These are phyloP conservation scores for Penicillium sp. DNA, from an alignment of 2,329 filamentous ascomycete species.

Conservation along the genomic window DNA sequence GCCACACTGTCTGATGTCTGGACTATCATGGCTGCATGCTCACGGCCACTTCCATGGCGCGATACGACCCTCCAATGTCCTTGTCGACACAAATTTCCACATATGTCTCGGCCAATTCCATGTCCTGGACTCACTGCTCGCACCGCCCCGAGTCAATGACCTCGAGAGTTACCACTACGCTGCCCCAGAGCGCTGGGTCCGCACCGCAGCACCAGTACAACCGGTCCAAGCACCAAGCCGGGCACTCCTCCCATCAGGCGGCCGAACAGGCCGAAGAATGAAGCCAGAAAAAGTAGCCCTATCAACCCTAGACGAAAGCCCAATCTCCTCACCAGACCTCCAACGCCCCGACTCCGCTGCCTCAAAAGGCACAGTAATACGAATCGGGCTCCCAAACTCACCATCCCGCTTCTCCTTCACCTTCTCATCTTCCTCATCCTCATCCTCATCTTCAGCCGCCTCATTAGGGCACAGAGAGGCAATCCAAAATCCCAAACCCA, in stretches of 20 bases:
- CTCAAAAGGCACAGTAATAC: slow-evolving; percentile 38
- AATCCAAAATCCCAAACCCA: slow-evolving; percentile 1
- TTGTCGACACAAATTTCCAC: slow-evolving; percentile 56
- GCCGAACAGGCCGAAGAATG: slow-evolving; percentile 39
- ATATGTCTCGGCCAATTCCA: slow-evolving; percentile 62
- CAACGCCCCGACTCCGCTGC: slow-evolving; percentile 32
- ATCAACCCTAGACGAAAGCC: slow-evolving; percentile 24
- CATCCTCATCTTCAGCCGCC: slow-evolving; percentile 19
- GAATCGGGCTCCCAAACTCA: slow-evolving; percentile 31
- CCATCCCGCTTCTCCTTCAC: slow-evolving; percentile 33
- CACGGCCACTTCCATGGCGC: slow-evolving; percentile 57
- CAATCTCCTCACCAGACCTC: slow-evolving; percentile 20
- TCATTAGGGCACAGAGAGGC: slow-evolving; percentile 3
- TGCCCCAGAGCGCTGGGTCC: slow-evolving; percentile 56
- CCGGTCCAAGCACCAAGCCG: slow-evolving; percentile 28
- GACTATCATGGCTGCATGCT: slow-evolving; percentile 58
- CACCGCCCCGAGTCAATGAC: slow-evolving; percentile 54
- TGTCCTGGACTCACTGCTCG: slow-evolving; percentile 55
- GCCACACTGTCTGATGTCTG: slow-evolving; percentile 55
- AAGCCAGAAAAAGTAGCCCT: slow-evolving; percentile 22
- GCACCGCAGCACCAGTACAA: slow-evolving; percentile 32
- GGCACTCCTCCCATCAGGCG: slow-evolving; percentile 41
- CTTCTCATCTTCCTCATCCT: slow-evolving; percentile 35
- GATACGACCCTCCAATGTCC: slow-evolving; percentile 62
- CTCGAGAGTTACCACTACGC: slow-evolving; percentile 61